These are phyloP conservation scores for Vickermania ingenoplastis DNA, from an alignment of 208 protist genomes.

Conservation along the genomic window DNA sequence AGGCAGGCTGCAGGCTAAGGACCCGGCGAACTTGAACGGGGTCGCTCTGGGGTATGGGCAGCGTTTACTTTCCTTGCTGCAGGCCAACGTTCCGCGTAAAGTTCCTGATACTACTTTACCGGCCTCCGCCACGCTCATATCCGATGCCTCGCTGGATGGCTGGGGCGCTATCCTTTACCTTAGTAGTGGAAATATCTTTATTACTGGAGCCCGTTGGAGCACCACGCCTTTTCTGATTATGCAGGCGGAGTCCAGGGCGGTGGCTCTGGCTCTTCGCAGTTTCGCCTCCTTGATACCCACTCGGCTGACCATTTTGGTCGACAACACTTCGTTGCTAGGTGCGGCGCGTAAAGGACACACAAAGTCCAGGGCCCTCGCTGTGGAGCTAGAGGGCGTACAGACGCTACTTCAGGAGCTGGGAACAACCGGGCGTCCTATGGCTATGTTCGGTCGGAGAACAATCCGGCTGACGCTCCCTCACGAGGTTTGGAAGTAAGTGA, in stretches of 20 bases:
- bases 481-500: too few species aligned
- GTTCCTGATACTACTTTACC: background rate
- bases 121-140: background rate
- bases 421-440: too few species aligned
- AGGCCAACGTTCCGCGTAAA: background rate
- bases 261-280: conserved; percentile 1
- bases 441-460: too few species aligned
- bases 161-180: conserved; percentile 3
- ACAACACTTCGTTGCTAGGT: background rate
- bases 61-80: background rate
- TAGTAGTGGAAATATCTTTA: background rate
- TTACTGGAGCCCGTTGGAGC: conserved; percentile 1
- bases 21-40: background rate
- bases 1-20: background rate
- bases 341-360: background rate
- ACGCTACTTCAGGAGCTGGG: too few species aligned
- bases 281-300: background rate
- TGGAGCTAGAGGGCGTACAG: too few species aligned
- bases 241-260: conserved; percentile 7
- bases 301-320: background rate
- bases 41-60: background rate
- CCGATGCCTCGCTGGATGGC: conserved; percentile 7
- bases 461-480: too few species aligned
- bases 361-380: too few species aligned
- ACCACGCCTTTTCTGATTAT: conserved; percentile 2